phyloP scores from a whole-genome alignment of 331 rosid genomes.

The Malus hybrid region DNA sequence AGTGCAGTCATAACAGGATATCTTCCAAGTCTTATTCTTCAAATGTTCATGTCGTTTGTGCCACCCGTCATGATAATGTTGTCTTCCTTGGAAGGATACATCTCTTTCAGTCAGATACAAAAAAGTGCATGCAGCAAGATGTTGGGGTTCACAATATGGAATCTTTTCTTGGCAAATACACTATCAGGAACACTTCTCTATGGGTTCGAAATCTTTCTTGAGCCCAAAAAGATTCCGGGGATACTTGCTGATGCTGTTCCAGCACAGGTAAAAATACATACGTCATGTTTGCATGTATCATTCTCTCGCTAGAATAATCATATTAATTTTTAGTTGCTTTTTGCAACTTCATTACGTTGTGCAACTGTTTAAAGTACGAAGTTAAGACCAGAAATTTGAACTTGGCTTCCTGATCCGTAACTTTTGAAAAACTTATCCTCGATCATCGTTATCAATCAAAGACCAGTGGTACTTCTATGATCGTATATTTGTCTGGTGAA shows the following conservation, averaged over 20 bases:
- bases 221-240: conserved; percentile 64
- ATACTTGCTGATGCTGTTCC: conserved; percentile 83
- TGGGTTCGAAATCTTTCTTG: conserved; percentile 50
- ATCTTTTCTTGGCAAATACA: conserved; percentile 79
- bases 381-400: too few species aligned
- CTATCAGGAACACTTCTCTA: conserved; percentile 74
- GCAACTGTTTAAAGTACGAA: too few species aligned
- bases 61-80: conserved; percentile 74
- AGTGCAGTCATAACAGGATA: conserved; percentile 78
- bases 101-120: conserved; percentile 59
- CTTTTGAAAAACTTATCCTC: not conserved
- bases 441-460: not conserved
- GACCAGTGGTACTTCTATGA: not conserved
- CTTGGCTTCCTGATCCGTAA: not conserved
- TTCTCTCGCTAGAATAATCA: not conserved
- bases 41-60: conserved; percentile 41
- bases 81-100: conserved; percentile 68
- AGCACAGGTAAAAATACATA: conserved; percentile 51
- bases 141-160: conserved; percentile 75
- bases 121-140: conserved; percentile 67
- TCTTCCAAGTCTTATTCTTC: conserved; percentile 89
- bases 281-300: not conserved
- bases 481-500: not conserved
- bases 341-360: not conserved
- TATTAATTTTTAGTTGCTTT: not conserved